Evolutionary conservation across 768 basidiomycete species (phyloP), one percentile per base, ranked within the genome.

Genomic region (Lactarius hengduanensis): DNA sequence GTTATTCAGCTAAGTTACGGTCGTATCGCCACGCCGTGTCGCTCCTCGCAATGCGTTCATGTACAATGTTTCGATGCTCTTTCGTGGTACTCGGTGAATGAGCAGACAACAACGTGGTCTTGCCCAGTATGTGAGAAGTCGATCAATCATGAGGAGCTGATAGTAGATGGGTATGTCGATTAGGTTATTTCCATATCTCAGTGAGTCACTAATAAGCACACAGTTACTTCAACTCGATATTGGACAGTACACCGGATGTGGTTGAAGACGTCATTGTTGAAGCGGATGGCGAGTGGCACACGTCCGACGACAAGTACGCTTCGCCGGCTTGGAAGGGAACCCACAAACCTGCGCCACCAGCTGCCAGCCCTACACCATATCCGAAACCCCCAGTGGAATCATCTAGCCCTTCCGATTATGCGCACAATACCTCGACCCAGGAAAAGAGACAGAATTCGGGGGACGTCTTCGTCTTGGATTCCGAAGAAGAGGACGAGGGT

Each of bases 261-360:
- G 86, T 93, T 15, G 97, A 99, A 59, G 92, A 97, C 69, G 94
- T 99, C 30, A 83, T 96, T 63, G 87, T 99, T 18, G 96, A 99
- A 76, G 86, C 93, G 6, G 89, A 96, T 74, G 96, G 94, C 1
- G 90, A 96, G 74, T 99, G 97, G 97, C 96, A 97, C 74, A 94
- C 94, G 1, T 79, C 84, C 20, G 94, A 98, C 77, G 84, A 90
- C 78, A 93, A 90, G 76, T 90, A 84, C 72, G 94, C 85, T 1
- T 94, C 92, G 22, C 71, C 78, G 1, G 78, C 76, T 36, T 97
- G 95, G 94, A 85, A 82, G 70, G 81, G 82, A 54, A 70, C 76
- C 0, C 86, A 90, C 74, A 80, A 59, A 34, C 38, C 41, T n/a
- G 69, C 71, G 74, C 68, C 64, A 64, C 78, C 54, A n/a, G 9